Percentiles rank a stretch among this genome's conserved stretches.
phyloP scores from a whole-genome alignment of 805 yeast species.

The Maudiozyma bulderi region DNA sequence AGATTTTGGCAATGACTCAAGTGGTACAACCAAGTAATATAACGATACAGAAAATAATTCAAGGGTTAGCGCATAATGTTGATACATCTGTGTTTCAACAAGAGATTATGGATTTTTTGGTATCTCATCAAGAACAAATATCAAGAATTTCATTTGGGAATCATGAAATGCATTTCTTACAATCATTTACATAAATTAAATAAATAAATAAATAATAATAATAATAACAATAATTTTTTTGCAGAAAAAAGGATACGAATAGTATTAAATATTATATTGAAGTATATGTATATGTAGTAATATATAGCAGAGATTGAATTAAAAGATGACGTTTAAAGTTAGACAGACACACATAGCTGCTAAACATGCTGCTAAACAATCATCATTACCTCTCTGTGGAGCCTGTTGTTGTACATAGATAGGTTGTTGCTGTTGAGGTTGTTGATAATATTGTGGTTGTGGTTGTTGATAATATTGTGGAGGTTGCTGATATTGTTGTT shows the following conservation, averaged over 20 bases:
- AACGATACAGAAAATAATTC: slow-evolving; percentile 19
- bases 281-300: neutral
- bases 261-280: neutral
- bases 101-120: slow-evolving; percentile 22
- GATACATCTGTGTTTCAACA: slow-evolving; percentile 23
- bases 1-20: slow-evolving; percentile 35
- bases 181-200: slow-evolving; percentile 13
- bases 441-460: slow-evolving; percentile 38
- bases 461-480: slow-evolving; percentile 32
- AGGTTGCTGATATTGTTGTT: slow-evolving; percentile 30
- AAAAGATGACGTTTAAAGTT: slow-evolving; percentile 43
- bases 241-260: neutral
- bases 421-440: slow-evolving; percentile 41
- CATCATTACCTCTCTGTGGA: slow-evolving; percentile 29
- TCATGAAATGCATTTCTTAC: slow-evolving; percentile 21
- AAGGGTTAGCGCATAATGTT: slow-evolving; percentile 22
- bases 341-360: slow-evolving; percentile 49
- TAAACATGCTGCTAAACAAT: slow-evolving; percentile 44
- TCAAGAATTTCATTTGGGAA: slow-evolving; percentile 13
- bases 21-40: slow-evolving; percentile 14
- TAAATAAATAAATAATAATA: neutral
- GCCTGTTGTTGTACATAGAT: slow-evolving; percentile 44
- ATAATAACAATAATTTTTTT: neutral
- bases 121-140: slow-evolving; percentile 16
- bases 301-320: slow-evolving; percentile 4